phyloP scores from a whole-genome alignment of 2,329 filamentous ascomycete species.

The Neonectria sp. region DNA sequence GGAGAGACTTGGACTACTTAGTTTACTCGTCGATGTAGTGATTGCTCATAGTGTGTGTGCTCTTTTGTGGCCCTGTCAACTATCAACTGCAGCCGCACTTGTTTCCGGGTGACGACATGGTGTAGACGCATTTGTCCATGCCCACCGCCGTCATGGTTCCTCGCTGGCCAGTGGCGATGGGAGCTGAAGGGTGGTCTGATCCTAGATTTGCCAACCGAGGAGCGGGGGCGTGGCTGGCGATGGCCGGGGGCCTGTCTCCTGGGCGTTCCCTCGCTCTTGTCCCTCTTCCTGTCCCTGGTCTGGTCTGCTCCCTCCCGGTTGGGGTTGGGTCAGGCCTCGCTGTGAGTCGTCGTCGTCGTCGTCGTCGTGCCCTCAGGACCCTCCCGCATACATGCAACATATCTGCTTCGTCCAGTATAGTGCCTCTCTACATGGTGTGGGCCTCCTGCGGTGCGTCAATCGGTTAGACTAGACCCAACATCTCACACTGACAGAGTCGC shows the following conservation, averaged over 20 bases:
- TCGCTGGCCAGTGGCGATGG: constrained; percentile 28
- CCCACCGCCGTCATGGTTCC: constrained; percentile 13
- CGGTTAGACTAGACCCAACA: not conserved
- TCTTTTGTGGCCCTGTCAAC: not conserved
- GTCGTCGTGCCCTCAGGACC: not conserved
- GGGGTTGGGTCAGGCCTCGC: too few relatives aligned
- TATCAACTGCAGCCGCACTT: constrained; percentile 10
- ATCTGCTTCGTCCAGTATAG: not conserved
- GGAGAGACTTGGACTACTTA: constrained; percentile 12
- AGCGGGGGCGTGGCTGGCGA: constrained; percentile 48
- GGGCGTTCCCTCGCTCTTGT: constrained; percentile 17
- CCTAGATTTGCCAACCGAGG: constrained; percentile 46
- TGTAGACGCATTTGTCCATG: constrained; percentile 15
- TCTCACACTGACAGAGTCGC: not conserved
- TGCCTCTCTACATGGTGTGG: too few relatives aligned
- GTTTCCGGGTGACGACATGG: constrained; percentile 11
- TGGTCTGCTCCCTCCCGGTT: not conserved
- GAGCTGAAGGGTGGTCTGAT: constrained; percentile 48
- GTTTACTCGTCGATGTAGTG: constrained; percentile 16
- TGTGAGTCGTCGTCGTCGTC: too few relatives aligned
- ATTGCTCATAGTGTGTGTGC: not conserved
- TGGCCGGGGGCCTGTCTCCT: constrained; percentile 36
- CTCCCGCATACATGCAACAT: not conserved
- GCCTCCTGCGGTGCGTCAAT: not conserved
- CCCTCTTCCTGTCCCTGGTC: not conserved